Conservation (phyloP, 768 basidiomycete genomes). For the Hysterangium stoloniferum region DNA sequence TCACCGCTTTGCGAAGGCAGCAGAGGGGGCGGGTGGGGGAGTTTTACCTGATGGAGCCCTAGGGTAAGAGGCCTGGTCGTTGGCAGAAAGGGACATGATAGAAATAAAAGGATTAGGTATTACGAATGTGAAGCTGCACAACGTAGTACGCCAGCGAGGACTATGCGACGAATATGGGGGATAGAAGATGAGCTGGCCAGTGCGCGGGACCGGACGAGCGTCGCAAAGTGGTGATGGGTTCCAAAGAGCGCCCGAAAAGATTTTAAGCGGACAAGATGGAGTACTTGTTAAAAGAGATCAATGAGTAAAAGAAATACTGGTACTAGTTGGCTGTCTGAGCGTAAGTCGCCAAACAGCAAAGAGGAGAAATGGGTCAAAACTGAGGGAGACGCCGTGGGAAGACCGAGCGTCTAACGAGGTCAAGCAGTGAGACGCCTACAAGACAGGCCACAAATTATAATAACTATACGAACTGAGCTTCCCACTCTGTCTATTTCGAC, state of each 20-base stretch:
- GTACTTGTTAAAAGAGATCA: neutral
- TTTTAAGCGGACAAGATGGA: neutral
- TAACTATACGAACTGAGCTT: too few relatives aligned
- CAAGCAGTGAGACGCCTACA: too few relatives aligned
- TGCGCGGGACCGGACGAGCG: slow-evolving; percentile 7
- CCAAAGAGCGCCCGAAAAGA: neutral
- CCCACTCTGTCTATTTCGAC: too few relatives aligned
- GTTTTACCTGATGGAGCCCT: slow-evolving; percentile 83
- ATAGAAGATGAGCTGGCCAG: slow-evolving; percentile 3
- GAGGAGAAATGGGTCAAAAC: too few relatives aligned
- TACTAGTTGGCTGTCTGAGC: slow-evolving; percentile 3
- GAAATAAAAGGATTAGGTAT: slow-evolving; percentile 68
- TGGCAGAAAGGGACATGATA: slow-evolving; percentile 93
- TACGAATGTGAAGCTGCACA: slow-evolving; percentile 29
- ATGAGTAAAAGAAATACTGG: neutral
- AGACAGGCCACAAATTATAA: too few relatives aligned
- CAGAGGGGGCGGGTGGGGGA: slow-evolving; percentile 83
- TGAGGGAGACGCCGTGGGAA: too few relatives aligned
- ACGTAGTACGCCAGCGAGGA: slow-evolving; percentile 11
- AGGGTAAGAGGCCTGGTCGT: slow-evolving; percentile 64
- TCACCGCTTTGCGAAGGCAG: slow-evolving; percentile 82
- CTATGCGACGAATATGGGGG: slow-evolving; percentile 7
- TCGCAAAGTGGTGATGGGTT: slow-evolving; percentile 11
- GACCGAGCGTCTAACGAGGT: too few relatives aligned
- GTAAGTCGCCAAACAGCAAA: slow-evolving; percentile 2